Conservation (phyloP, 257 asterid genomes). For the Solanum boliviense region DNA sequence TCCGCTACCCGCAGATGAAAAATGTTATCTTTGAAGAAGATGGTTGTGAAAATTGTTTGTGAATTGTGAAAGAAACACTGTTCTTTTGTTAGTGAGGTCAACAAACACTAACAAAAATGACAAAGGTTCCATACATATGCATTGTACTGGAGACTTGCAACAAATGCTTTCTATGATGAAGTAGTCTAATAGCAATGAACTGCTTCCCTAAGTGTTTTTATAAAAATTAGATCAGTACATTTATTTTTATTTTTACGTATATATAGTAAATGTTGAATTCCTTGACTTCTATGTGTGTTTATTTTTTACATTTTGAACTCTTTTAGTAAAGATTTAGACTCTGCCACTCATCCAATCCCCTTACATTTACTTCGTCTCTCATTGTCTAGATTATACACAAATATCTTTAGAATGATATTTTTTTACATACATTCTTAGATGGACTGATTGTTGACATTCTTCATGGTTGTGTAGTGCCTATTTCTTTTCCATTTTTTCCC, state of each 20-base stretch:
- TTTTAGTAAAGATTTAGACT: no score
- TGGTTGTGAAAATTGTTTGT: neutral
- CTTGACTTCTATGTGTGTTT: neutral
- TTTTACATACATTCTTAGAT: neutral
- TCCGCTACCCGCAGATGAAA: neutral
- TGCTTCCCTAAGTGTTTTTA: neutral
- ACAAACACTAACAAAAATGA: neutral
- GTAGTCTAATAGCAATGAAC: neutral
- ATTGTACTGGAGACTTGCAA: neutral
- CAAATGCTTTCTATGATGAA: neutral
- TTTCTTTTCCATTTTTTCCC: neutral
- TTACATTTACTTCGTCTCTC: neutral
- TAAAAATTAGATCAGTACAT: neutral
- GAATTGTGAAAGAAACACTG: neutral
- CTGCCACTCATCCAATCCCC: no score
- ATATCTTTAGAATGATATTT: no score
- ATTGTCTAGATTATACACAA: neutral
- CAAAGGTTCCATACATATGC: neutral
- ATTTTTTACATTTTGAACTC: no score
- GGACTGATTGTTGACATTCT: neutral
- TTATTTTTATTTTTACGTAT: no score
- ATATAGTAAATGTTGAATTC: neutral
- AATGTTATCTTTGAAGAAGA: neutral
- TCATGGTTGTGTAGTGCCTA: neutral
- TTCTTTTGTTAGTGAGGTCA: neutral